A percentile compares a stretch with the other conserved stretches of the same genome.
Conservation (phyloP, 2,329 filamentous ascomycete species). For the Endoconidiophora laricicola region DNA sequence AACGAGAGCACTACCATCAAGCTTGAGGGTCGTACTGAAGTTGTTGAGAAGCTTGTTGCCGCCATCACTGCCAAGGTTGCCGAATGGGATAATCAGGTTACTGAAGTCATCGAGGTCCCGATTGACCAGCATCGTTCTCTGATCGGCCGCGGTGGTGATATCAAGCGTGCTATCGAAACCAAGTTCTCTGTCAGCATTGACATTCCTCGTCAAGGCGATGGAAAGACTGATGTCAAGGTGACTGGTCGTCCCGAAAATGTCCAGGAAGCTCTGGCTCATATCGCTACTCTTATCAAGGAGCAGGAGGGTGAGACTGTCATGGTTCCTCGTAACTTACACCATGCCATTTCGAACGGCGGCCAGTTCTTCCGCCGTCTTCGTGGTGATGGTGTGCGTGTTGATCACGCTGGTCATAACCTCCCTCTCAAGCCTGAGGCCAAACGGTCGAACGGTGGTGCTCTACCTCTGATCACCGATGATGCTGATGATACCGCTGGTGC, state of each 20-base stretch:
- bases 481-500: constrained; percentile 44
- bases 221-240: constrained; percentile 72
- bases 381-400: constrained; percentile 77
- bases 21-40: constrained; percentile 64
- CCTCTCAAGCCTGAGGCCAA: constrained; percentile 50
- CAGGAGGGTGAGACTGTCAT: constrained; percentile 78
- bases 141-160: constrained; percentile 83
- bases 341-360: constrained; percentile 72
- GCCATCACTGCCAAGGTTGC: constrained; percentile 67
- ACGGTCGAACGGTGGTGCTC: constrained; percentile 41
- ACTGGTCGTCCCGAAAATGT: constrained; percentile 64
- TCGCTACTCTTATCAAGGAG: constrained; percentile 61
- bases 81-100: constrained; percentile 71
- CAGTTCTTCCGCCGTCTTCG: constrained; percentile 84
- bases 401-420: constrained; percentile 67
- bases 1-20: constrained; percentile 63
- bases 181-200: constrained; percentile 78
- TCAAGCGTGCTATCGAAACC: constrained; percentile 67
- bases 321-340: constrained; percentile 69
- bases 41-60: constrained; percentile 79
- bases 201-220: constrained; percentile 76
- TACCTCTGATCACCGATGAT: constrained; percentile 91
- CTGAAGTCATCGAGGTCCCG: constrained; percentile 63
- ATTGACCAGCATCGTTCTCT: constrained; percentile 78
- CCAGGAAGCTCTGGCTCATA: constrained; percentile 73